Percentiles rank a stretch among this genome's conserved stretches.
phyloP scores from a whole-genome alignment of 805 yeast species.

The Wickerhamomyces hampshirensis region DNA sequence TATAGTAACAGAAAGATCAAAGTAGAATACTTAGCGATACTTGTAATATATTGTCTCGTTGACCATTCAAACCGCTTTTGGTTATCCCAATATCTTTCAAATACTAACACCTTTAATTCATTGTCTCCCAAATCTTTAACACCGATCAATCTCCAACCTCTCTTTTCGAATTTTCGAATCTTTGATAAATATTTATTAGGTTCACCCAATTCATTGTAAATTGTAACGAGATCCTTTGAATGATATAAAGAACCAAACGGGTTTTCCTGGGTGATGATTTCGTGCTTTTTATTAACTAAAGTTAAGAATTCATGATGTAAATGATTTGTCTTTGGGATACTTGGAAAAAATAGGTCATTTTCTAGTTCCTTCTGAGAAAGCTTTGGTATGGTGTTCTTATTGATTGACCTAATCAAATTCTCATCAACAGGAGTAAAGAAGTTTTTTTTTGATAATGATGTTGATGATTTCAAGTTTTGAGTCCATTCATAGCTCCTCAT shows the following conservation, averaged over 20 bases:
- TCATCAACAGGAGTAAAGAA: constrained; percentile 35
- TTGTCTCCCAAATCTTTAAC: constrained; percentile 31
- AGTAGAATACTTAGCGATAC: background rate
- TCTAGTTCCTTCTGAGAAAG: background rate
- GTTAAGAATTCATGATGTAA: constrained; percentile 22
- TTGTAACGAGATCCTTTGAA: constrained; percentile 37
- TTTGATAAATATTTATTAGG: constrained; percentile 8
- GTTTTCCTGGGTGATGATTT: constrained; percentile 27
- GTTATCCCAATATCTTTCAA: constrained; percentile 29
- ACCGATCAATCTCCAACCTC: constrained; percentile 44
- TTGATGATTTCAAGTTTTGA: constrained; percentile 30
- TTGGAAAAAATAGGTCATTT: constrained; percentile 23
- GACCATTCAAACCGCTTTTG: constrained; percentile 3
- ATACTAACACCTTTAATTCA: constrained; percentile 33
- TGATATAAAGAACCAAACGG: constrained; percentile 35
- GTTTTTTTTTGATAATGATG: constrained; percentile 34
- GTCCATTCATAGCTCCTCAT: constrained; percentile 41
- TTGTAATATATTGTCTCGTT: background rate
- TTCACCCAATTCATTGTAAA: constrained; percentile 36
- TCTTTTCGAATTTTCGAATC: constrained; percentile 38
- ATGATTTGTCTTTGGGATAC: constrained; percentile 6
- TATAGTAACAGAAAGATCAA: background rate
- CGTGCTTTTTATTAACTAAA: constrained; percentile 5
- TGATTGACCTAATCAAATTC: constrained; percentile 8
- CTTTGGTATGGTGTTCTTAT: constrained; percentile 16